A percentile compares a stretch with the other conserved stretches of the same genome.
These are phyloP conservation scores for Parastagonospora avenae DNA, from an alignment of 2,329 filamentous ascomycete species.

Conservation along the genomic window DNA sequence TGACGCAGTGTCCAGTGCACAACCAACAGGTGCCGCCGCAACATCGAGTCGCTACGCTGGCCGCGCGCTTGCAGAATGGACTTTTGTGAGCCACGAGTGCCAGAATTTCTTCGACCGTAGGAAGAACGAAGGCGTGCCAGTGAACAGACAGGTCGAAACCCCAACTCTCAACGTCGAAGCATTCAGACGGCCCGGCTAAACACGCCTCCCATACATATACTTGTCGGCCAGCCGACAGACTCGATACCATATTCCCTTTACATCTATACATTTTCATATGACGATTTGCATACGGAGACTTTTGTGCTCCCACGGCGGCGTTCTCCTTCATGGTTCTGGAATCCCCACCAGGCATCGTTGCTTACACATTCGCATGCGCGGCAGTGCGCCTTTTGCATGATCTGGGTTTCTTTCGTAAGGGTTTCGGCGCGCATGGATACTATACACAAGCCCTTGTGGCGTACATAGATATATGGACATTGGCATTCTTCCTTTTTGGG, in stretches of 20 bases:
- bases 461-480: conserved; percentile 5
- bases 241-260: conserved; percentile 21
- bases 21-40: conserved; percentile 46
- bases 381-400: conserved; percentile 35
- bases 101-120: conserved; percentile 81
- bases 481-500: background rate
- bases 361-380: conserved; percentile 24
- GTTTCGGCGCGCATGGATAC: background rate
- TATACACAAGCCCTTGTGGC: background rate
- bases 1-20: conserved; percentile 26
- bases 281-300: conserved; percentile 25
- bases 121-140: conserved; percentile 72
- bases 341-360: conserved; percentile 3
- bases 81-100: conserved; percentile 74
- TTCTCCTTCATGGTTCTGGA: conserved; percentile 7
- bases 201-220: background rate
- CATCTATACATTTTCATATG: conserved; percentile 9
- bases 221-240: conserved; percentile 21
- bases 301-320: conserved; percentile 11
- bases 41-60: conserved; percentile 66
- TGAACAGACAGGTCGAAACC: conserved; percentile 71
- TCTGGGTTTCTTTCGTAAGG: conserved; percentile 3
- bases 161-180: conserved; percentile 68
- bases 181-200: conserved; percentile 56
- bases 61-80: conserved; percentile 79